Evolutionary conservation across 306 rosid genomes (phyloP).

Genomic region (Rosa rugosa): DNA sequence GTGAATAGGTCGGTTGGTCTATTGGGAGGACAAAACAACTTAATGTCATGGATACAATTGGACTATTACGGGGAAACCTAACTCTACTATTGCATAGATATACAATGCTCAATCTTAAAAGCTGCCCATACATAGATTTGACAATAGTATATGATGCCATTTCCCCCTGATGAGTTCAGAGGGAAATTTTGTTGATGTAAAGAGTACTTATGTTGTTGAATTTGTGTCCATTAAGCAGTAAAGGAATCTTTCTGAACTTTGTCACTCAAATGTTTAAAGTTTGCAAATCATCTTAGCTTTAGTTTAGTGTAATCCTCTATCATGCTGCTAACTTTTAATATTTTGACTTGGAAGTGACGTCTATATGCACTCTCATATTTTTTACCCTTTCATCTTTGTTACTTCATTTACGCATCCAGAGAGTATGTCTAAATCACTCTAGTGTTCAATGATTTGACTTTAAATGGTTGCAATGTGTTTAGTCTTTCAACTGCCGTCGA

Average conservation of each 20-base stretch:
- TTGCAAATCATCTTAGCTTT: background rate
- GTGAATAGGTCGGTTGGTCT: background rate
- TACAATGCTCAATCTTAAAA: background rate
- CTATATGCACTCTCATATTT: background rate
- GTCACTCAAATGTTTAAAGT: background rate
- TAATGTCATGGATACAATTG: background rate
- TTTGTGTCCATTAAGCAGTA: background rate
- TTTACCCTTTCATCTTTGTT: background rate
- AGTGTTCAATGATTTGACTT: constrained; percentile 28
- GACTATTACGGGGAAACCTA: background rate
- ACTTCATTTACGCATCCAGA: background rate
- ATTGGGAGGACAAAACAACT: background rate
- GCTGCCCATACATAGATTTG: background rate
- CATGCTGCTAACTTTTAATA: background rate
- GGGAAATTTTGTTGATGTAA: background rate
- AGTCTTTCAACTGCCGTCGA: constrained; percentile 72
- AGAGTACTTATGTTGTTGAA: background rate
- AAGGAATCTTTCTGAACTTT: background rate
- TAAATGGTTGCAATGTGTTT: constrained; percentile 38
- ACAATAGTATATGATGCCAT: background rate
- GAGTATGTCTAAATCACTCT: background rate
- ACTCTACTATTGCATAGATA: background rate
- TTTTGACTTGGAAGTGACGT: background rate
- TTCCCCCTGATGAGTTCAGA: background rate
- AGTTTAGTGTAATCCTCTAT: background rate